These are phyloP conservation scores for Stylonectria norvegica DNA, from an alignment of 2,329 filamentous ascomycete genomes.

Conservation along the genomic window DNA sequence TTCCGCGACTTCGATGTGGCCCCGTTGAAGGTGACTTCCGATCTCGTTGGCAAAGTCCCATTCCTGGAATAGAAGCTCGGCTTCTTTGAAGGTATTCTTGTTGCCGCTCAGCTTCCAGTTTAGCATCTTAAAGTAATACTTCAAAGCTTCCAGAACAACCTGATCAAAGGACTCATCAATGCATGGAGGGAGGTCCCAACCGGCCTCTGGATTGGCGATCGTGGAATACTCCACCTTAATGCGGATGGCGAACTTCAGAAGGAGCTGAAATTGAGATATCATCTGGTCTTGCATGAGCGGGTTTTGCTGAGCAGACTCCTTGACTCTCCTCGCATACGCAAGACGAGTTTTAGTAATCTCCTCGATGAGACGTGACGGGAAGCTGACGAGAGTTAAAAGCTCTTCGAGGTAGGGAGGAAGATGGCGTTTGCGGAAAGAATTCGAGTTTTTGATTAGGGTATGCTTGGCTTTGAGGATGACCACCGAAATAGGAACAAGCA, in stretches of 20 bases:
- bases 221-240: constrained; percentile 87
- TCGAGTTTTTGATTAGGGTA: constrained; percentile 82
- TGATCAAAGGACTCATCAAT: constrained; percentile 96
- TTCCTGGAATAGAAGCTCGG: constrained; percentile 93
- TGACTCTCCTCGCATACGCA: constrained; percentile 91
- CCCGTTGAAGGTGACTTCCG: constrained; percentile 83
- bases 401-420: constrained; percentile 96
- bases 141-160: constrained; percentile 86
- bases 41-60: constrained; percentile 98
- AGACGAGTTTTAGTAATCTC: constrained; percentile 93
- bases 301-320: constrained; percentile 88
- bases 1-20: constrained; percentile 94
- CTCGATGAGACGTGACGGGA: constrained; percentile 90
- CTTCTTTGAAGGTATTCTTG: constrained; percentile 99
- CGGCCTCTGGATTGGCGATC: constrained; percentile 81
- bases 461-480: constrained; percentile 93
- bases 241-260: constrained; percentile 84
- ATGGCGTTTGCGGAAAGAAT: constrained; percentile 81
- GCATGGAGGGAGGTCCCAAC: constrained; percentile 93
- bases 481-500: constrained; percentile 76
- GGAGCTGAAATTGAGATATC: constrained; percentile 92
- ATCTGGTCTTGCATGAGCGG: constrained; percentile 95
- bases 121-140: constrained; percentile 97
- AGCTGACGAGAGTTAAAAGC: constrained; percentile 92
- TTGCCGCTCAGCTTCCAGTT: constrained; percentile 98